Evolutionary conservation across 106 monocot species (phyloP).

Genomic region (Dactylorhiza incarnata): DNA sequence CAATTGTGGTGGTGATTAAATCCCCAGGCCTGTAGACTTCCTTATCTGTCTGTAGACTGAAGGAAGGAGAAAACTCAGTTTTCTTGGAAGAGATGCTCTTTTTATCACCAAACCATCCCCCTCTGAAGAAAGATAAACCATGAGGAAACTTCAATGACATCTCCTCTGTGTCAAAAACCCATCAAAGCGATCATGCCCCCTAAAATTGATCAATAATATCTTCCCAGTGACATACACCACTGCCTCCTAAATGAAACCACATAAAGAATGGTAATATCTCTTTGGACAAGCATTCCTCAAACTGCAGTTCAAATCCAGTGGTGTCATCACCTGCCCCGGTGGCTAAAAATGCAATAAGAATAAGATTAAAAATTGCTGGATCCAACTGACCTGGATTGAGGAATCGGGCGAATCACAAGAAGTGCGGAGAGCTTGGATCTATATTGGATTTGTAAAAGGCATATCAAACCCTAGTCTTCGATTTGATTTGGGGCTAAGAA

Average conservation of each 20-base stretch:
- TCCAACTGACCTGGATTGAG: too few relatives aligned
- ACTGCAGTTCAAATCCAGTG: too few relatives aligned
- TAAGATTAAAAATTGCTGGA: too few relatives aligned
- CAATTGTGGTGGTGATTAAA: slow-evolving; percentile 51
- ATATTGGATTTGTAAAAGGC: too few relatives aligned
- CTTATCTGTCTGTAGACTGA: slow-evolving; percentile 65
- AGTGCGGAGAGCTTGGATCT: too few relatives aligned
- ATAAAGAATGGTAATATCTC: background rate
- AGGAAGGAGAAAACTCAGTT: slow-evolving; percentile 27
- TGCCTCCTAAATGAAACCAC: background rate
- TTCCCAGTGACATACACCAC: background rate
- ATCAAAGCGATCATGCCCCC: slow-evolving; percentile 9
- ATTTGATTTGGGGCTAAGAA: too few relatives aligned
- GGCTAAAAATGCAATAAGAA: too few relatives aligned
- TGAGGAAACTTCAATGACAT: slow-evolving; percentile 56
- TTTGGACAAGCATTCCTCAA: background rate
- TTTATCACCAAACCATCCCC: slow-evolving; percentile 28
- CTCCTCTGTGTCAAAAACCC: slow-evolving; percentile 21
- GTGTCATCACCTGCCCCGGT: too few relatives aligned
- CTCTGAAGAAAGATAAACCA: slow-evolving; percentile 66
- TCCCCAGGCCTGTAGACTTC: slow-evolving; percentile 88
- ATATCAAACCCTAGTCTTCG: too few relatives aligned
- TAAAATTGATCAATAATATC: background rate
- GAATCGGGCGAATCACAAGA: too few relatives aligned
- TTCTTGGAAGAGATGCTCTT: slow-evolving; percentile 8